Conservation (phyloP, 1,284 basidiomycete genomes). For the Heterobasidion occidentale region DNA sequence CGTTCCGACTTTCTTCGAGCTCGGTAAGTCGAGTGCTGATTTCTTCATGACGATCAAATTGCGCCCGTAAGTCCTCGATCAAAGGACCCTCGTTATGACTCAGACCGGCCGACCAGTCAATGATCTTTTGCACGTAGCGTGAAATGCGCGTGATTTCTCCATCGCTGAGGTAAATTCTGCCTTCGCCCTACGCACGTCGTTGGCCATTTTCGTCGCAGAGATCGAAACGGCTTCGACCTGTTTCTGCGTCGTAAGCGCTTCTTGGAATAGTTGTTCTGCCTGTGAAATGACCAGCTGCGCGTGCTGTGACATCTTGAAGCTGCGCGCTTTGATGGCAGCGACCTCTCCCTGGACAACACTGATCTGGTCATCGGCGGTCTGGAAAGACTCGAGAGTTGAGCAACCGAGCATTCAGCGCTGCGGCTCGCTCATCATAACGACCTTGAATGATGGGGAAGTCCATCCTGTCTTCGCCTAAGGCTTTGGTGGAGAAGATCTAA, state of each 20-base stretch:
- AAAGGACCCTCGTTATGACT: not conserved
- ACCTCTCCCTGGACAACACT: not conserved
- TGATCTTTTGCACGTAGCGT: not conserved
- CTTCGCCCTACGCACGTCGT: not conserved
- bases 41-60: not conserved
- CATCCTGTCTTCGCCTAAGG: not conserved
- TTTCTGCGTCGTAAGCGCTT: not conserved
- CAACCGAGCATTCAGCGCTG: not conserved
- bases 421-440: not conserved
- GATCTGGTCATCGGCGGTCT: not conserved
- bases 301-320: not conserved
- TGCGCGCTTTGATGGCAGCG: not conserved
- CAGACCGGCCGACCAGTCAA: not conserved
- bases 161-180: not conserved
- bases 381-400: not conserved
- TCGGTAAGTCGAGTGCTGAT: not conserved
- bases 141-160: not conserved
- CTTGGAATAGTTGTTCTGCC: not conserved
- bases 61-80: not conserved
- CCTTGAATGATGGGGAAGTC: not conserved
- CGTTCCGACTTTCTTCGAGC: not conserved
- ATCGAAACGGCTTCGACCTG: not conserved
- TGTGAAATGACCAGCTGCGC: not conserved
- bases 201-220: not conserved
- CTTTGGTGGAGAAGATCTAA: not conserved